phyloP scores from a whole-genome alignment of 2,329 filamentous ascomycete species.

The Cytospora leucostoma region DNA sequence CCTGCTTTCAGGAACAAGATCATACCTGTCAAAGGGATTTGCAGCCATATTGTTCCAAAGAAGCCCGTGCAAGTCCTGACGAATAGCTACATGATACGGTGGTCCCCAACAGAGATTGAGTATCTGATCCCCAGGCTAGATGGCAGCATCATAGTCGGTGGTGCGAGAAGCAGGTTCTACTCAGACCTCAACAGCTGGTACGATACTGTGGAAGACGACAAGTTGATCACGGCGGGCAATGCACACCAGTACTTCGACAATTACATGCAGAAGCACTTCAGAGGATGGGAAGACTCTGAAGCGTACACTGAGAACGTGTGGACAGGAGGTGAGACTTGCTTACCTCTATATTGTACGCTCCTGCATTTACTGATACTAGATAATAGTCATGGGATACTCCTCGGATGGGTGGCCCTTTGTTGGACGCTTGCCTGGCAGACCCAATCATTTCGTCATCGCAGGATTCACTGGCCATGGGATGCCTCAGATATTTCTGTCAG shows the following conservation, averaged over 20 bases:
- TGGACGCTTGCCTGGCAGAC: conserved; percentile 43
- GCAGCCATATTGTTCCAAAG: conserved; percentile 28
- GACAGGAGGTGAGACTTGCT: conserved; percentile 43
- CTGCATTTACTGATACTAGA: background rate
- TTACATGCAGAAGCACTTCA: conserved; percentile 49
- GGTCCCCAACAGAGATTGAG: conserved; percentile 31
- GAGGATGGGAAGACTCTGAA: conserved; percentile 47
- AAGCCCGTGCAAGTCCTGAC: conserved; percentile 25
- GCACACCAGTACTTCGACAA: conserved; percentile 45
- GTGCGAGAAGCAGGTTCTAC: conserved; percentile 40
- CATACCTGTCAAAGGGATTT: conserved; percentile 37
- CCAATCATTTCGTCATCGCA: conserved; percentile 46
- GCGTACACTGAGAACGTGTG: conserved; percentile 42
- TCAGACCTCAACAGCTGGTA: conserved; percentile 43
- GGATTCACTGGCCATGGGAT: conserved; percentile 57
- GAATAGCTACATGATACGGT: conserved; percentile 32
- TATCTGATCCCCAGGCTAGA: conserved; percentile 45
- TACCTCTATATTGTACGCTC: background rate
- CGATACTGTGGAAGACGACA: conserved; percentile 45
- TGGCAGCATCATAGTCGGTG: conserved; percentile 47
- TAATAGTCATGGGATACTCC: conserved; percentile 45
- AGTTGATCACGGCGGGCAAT: conserved; percentile 37
- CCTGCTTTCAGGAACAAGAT: conserved; percentile 38
- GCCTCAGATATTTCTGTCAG: conserved; percentile 46
- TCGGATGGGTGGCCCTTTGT: conserved; percentile 47